Base-by-base conservation (phyloP, 2,329 filamentous ascomycete genomes). In the Epichloe sp. region DNA sequence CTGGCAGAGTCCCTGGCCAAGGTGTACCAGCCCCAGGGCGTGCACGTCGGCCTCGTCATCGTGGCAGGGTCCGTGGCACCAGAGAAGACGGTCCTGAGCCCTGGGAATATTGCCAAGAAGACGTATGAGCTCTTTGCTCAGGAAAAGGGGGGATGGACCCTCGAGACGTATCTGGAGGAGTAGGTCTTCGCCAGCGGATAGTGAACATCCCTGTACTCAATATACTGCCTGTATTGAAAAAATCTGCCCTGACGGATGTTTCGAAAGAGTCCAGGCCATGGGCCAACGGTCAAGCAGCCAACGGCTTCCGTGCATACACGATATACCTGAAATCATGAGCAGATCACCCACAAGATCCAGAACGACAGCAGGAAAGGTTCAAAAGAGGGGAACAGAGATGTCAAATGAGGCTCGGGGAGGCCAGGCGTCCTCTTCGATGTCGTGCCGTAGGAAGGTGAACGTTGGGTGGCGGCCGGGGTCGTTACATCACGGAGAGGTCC, bases 361-460 rank as follows among this genome's bases (percentile, higher is more conserved):
- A 34, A 11, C 23, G 34, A 38, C 26, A 5, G n/a, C 17, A 21
- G n/a, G 2, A 40, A 10, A 37, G 12, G 7, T 11, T 4, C 11
- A 40, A 36, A 6, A 41, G 36, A 41, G 31, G n/a, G 7, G 5
- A 12, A 34, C 34, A 44, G 5, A 34, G 6, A 17, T 17, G 10
- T 15, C 23, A 19, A 35, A 21, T 64, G 2, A 67, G 57, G 52
- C 70, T 70, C 26, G 21, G 55, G 63, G 3, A 71, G 63, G 63
- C 78, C 78, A 82, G 1, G 71, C 65, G 51, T 76, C 70, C 55
- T 77, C 23, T 26, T 54, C 75, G 31, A 72, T 63, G 55, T 81
- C 77, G 55, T 80, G 76, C 37, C 80, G 67, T 48, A 78, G 64
- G 59, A 80, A 80, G 21, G 65, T 67, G 47, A 77, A 77, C 68